Evolutionary conservation across 495 filamentous ascomycete genomes (phyloP).

Genomic region (Cairneyella variabilis): DNA sequence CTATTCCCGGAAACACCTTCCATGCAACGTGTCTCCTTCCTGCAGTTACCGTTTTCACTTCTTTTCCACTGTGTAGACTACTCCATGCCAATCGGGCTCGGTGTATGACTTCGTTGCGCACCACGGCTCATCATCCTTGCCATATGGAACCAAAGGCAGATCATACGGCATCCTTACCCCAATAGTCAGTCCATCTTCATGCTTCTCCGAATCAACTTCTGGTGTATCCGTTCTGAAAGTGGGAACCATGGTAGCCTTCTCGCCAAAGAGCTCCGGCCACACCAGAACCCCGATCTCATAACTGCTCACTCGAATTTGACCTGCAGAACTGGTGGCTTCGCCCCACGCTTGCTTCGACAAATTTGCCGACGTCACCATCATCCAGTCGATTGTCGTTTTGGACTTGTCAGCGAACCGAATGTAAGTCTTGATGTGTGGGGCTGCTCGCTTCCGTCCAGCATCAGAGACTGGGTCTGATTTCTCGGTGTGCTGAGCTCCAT

Average conservation of each 20-base stretch:
- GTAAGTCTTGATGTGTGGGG: slow-evolving; percentile 91
- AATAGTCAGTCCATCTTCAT: slow-evolving; percentile 37
- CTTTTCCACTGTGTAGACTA: slow-evolving; percentile 10
- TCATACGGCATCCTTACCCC: slow-evolving; percentile 82
- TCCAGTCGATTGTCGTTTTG: slow-evolving; percentile 70
- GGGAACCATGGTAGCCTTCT: slow-evolving; percentile 58
- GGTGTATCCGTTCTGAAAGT: slow-evolving; percentile 61
- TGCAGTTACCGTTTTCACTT: background rate
- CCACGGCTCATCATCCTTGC: slow-evolving; percentile 66
- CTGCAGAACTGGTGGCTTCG: slow-evolving; percentile 44
- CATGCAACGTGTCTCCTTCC: too few species aligned
- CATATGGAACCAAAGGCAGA: slow-evolving; percentile 68
- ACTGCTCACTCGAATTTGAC: slow-evolving; percentile 67
- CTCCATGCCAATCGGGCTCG: slow-evolving; percentile 58
- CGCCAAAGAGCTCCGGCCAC: slow-evolving; percentile 68
- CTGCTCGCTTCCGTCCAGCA: slow-evolving; percentile 65
- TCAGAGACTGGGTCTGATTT: slow-evolving; percentile 3
- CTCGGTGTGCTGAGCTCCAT: slow-evolving; percentile 40
- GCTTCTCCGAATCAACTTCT: background rate
- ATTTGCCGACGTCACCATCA: slow-evolving; percentile 77
- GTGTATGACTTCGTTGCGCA: slow-evolving; percentile 59
- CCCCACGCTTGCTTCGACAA: slow-evolving; percentile 91
- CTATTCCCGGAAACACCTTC: too few species aligned
- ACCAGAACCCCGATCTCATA: slow-evolving; percentile 86
- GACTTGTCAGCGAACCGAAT: slow-evolving; percentile 57